These are phyloP conservation scores for Pseudogymnoascus sp. DNA, from an alignment of 2,329 filamentous ascomycete genomes.

Conservation along the genomic window DNA sequence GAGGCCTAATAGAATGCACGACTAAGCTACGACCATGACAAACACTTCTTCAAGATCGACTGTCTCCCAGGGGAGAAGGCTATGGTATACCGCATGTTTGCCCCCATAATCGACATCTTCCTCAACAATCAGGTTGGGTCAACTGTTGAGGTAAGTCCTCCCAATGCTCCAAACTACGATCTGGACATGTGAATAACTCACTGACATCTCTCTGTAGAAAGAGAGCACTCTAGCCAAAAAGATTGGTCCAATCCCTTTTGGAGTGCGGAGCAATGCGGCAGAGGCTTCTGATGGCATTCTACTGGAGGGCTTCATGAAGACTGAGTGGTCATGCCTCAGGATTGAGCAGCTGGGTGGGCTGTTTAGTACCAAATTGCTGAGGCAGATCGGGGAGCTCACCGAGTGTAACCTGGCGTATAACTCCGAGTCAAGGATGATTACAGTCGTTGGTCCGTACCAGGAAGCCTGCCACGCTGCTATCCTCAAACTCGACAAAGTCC, in stretches of 20 bases:
- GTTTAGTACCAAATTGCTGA: slow-evolving; percentile 12
- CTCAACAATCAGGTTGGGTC: neutral
- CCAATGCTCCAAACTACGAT: neutral
- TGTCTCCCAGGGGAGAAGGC: neutral
- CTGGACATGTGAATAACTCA: neutral
- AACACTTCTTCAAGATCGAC: slow-evolving; percentile 1
- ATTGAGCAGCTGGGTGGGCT: slow-evolving; percentile 14
- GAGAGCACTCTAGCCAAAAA: neutral
- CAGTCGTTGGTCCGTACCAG: slow-evolving; percentile 16
- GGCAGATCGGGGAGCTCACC: slow-evolving; percentile 17
- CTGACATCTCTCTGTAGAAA: neutral
- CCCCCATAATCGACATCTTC: neutral
- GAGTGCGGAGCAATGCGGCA: neutral
- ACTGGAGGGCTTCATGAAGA: slow-evolving; percentile 14
- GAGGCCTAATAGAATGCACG: neutral
- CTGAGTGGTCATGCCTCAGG: slow-evolving; percentile 13
- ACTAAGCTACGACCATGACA: neutral
- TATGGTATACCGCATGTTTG: neutral
- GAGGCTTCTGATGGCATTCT: neutral
- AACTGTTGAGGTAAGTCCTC: neutral
- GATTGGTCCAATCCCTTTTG: neutral
- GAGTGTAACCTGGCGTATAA: slow-evolving; percentile 19
- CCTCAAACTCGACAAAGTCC: slow-evolving; percentile 22
- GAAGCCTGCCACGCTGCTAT: slow-evolving; percentile 15
- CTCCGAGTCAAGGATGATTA: slow-evolving; percentile 16